Conservation (phyloP, 2,329 filamentous ascomycete genomes). For the Akanthomyces muscarius region DNA sequence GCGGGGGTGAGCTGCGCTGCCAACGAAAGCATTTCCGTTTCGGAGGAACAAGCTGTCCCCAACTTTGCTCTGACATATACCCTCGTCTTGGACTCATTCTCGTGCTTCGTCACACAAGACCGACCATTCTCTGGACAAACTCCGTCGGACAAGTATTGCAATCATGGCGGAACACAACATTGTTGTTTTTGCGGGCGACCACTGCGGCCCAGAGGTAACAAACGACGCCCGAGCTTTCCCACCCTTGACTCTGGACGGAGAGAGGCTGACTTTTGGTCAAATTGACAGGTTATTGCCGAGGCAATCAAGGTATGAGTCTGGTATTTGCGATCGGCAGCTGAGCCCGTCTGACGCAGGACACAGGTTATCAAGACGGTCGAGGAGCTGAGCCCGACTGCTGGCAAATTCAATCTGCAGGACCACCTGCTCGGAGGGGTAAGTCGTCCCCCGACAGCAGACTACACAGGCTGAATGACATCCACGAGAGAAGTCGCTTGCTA, state of each 20-base stretch:
- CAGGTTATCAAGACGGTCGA: slow-evolving; percentile 79
- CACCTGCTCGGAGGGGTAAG: slow-evolving; percentile 89
- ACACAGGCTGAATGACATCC: background rate
- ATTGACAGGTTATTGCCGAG: slow-evolving; percentile 66
- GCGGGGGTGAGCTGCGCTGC: too few relatives aligned
- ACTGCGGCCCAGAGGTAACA: slow-evolving; percentile 76
- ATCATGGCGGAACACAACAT: slow-evolving; percentile 69
- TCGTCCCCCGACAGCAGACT: slow-evolving; percentile 24
- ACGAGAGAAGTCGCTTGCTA: slow-evolving; percentile 3
- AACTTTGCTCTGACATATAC: too few relatives aligned
- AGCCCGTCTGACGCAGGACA: background rate
- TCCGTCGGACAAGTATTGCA: too few relatives aligned
- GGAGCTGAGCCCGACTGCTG: slow-evolving; percentile 61
- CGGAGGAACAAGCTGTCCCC: too few relatives aligned
- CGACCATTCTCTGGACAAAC: too few relatives aligned
- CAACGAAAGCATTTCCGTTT: too few relatives aligned
- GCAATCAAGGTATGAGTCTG: slow-evolving; percentile 66
- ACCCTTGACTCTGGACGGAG: background rate
- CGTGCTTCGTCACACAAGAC: too few relatives aligned
- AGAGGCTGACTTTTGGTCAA: background rate
- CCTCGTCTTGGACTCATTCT: too few relatives aligned
- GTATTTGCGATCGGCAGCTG: background rate
- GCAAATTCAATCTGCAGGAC: slow-evolving; percentile 83
- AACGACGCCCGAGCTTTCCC: background rate
- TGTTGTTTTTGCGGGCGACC: slow-evolving; percentile 78